Percentiles rank a stretch among this genome's conserved stretches.
phyloP scores from a whole-genome alignment of 176 grass and related monocot genomes.

The Alloteropsis semialata region DNA sequence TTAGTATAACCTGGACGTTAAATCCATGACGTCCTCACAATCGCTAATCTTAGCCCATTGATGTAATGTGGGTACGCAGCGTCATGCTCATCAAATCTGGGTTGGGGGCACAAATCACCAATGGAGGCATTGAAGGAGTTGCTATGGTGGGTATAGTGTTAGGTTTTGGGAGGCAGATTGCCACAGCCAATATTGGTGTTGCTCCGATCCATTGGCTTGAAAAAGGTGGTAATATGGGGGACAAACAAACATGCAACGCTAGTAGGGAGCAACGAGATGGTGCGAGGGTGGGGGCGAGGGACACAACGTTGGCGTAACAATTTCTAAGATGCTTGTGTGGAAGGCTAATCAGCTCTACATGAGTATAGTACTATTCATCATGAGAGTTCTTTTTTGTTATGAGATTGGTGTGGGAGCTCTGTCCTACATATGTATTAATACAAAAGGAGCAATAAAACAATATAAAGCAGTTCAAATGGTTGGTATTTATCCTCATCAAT shows the following conservation, averaged over 20 bases:
- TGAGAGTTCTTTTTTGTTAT: too few relatives aligned
- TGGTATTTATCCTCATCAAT: too few relatives aligned
- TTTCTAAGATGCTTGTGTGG: background rate
- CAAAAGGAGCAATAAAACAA: too few relatives aligned
- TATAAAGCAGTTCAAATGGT: background rate
- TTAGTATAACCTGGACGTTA: too few relatives aligned
- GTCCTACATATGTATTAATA: too few relatives aligned
- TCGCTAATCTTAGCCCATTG: too few relatives aligned
- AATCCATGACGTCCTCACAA: too few relatives aligned
- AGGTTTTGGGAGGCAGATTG: background rate
- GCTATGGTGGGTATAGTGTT: background rate
- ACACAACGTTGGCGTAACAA: background rate
- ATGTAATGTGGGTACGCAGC: too few relatives aligned
- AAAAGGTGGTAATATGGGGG: background rate
- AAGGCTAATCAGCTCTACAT: background rate
- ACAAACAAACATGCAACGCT: background rate
- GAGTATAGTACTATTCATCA: background rate
- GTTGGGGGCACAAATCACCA: background rate
- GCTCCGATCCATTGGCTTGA: background rate
- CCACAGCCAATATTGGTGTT: background rate
- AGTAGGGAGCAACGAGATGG: background rate
- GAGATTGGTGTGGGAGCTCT: too few relatives aligned
- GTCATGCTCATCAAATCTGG: too few relatives aligned
- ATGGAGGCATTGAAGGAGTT: background rate
- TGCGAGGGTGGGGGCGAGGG: background rate